Conservation (phyloP, 495 filamentous ascomycete species). For the Margaritispora aquatica region DNA sequence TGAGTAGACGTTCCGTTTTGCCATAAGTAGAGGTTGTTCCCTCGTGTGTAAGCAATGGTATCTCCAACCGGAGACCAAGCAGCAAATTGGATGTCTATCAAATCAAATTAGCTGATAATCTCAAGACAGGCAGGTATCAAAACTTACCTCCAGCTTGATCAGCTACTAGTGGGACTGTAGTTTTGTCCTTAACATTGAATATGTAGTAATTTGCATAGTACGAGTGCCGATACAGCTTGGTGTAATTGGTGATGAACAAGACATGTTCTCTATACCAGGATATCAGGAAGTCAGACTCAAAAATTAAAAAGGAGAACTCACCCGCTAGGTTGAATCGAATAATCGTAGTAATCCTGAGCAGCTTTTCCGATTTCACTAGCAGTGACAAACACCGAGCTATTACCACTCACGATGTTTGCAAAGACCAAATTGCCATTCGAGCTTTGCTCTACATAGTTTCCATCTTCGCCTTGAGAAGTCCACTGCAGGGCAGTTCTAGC, state of each 20-base stretch:
- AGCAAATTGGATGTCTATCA: constrained; percentile 49
- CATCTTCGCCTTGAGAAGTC: constrained; percentile 29
- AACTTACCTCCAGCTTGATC: constrained; percentile 32
- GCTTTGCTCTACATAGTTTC: constrained; percentile 27
- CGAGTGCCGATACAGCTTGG: constrained; percentile 51
- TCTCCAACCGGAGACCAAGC: constrained; percentile 39
- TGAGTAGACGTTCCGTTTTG: constrained; percentile 37
- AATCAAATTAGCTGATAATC: neutral
- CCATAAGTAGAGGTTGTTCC: constrained; percentile 51
- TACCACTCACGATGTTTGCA: constrained; percentile 28
- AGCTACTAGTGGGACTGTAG: constrained; percentile 35
- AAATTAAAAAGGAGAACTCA: neutral
- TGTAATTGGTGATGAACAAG: constrained; percentile 47
- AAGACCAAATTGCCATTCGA: constrained; percentile 25
- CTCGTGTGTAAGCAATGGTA: constrained; percentile 48
- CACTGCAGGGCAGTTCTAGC: constrained; percentile 24
- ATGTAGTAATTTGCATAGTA: constrained; percentile 52
- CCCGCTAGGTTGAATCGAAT: constrained; percentile 30
- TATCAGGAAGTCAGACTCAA: neutral
- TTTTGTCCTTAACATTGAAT: constrained; percentile 40
- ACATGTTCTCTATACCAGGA: constrained; percentile 31
- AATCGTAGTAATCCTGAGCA: constrained; percentile 27
- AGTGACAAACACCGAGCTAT: constrained; percentile 29
- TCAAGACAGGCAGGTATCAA: neutral
- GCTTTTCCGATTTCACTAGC: constrained; percentile 18